Evolutionary conservation across 306 rosid species (phyloP), one percentile per base, ranked within the genome.

Genomic region (Trifolium subterraneum): DNA sequence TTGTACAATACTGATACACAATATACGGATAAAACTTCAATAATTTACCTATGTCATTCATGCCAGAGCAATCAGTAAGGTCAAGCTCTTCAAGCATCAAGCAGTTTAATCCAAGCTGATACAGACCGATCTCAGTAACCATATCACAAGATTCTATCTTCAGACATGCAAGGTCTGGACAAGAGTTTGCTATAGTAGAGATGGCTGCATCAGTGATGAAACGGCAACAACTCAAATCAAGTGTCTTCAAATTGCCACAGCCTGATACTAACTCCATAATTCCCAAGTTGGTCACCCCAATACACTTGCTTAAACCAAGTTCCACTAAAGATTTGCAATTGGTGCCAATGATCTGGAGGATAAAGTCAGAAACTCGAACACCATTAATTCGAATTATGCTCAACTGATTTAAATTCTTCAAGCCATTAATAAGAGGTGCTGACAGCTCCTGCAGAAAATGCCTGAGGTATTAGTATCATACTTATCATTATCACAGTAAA

Each of bases 231-330:
- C 90, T 86, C 84, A 88, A 77, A 78, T 86, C 85, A 50, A 88
- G 85, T 18, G 79, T 80, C 84, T 84, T 80, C 86, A 88, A 88
- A 73, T 72, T 79, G 42, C 55, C 71, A 81, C 87, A 82, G 71
- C 86, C 86, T 73, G 78, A 76, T 55, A 80, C 81, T 68, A 88
- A 82, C 65, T 64, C 89, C 80, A 67, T 63, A 50, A 88, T 74
- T 69, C 87, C 87, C 55, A 25, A 74, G 81, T 88, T 72, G 64
- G 88, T 86, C 70, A 86, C 85, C 62, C 93, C 90, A 6, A 73
- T 9, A 75, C 93, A 88, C 84, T 88, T 88, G 84, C 86, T 88
- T 82, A 88, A 82, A 82, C 93, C 90, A 80, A 88, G 79, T 78
- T 88, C 89, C 83, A 84, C 79, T 76, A 88, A 71, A 64, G 82